phyloP scores from a whole-genome alignment of 352 stramenopile species.

The Thalassiosira livingstoniorum region DNA sequence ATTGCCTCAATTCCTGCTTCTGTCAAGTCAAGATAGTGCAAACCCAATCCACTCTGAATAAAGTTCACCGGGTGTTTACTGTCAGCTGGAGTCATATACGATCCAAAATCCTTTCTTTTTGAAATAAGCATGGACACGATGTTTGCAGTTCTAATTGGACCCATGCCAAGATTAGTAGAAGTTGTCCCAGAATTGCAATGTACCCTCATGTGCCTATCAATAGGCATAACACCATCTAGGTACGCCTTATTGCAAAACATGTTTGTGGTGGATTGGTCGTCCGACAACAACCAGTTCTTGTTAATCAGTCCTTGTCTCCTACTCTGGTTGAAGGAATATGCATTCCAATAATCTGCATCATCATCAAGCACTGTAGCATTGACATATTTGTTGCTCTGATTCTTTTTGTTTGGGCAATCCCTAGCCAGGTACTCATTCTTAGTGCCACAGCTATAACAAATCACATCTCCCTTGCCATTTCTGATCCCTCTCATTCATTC shows the following conservation, averaged over 20 bases:
- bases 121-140: background rate
- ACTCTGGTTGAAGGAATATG: background rate
- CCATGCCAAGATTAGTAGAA: background rate
- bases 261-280: background rate
- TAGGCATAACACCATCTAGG: background rate
- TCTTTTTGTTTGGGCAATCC: background rate
- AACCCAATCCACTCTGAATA: background rate
- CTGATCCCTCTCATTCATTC: too few relatives aligned
- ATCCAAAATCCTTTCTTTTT: background rate
- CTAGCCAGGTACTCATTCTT: too few relatives aligned
- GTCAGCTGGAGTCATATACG: background rate
- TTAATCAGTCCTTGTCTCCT: background rate
- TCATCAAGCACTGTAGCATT: background rate
- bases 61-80: background rate
- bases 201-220: background rate
- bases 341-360: background rate
- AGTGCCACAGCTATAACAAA: background rate
- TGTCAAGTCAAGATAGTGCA: background rate
- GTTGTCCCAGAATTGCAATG: background rate
- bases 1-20: background rate
- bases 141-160: background rate
- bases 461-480: background rate
- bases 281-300: background rate
- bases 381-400: background rate
- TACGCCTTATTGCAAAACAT: background rate